phyloP scores from a whole-genome alignment of 768 basidiomycete species.

The Rickenella mellea region DNA sequence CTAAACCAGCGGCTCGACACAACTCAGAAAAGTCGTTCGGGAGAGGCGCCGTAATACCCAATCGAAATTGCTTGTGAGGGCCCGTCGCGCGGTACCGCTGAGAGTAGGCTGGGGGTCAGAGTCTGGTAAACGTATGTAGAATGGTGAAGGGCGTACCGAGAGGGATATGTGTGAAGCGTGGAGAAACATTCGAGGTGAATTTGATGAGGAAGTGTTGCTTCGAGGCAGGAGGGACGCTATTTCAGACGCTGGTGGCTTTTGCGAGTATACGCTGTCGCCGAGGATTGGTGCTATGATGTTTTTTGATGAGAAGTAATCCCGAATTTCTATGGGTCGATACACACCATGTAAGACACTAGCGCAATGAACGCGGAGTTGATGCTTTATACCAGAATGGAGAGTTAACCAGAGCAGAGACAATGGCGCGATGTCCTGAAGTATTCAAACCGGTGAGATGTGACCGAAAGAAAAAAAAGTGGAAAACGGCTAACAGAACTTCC shows the following conservation, averaged over 20 bases:
- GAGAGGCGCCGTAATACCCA: slow-evolving; percentile 48
- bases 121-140: background rate
- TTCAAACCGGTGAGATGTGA: background rate
- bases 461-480: background rate
- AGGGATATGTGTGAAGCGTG: slow-evolving; percentile 53
- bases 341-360: slow-evolving; percentile 40
- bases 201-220: slow-evolving; percentile 7
- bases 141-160: slow-evolving; percentile 28
- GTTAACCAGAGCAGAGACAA: slow-evolving; percentile 47
- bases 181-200: slow-evolving; percentile 38
- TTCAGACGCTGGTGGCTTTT: slow-evolving; percentile 13
- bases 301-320: slow-evolving; percentile 7
- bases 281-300: slow-evolving; percentile 48
- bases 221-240: slow-evolving; percentile 1
- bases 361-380: slow-evolving; percentile 62
- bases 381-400: slow-evolving; percentile 56
- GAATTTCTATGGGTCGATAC: slow-evolving; percentile 5
- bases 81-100: slow-evolving; percentile 42
- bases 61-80: slow-evolving; percentile 36
- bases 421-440: slow-evolving; percentile 17
- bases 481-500: slow-evolving; percentile 42
- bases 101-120: slow-evolving; percentile 2
- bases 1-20: slow-evolving; percentile 37
- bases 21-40: slow-evolving; percentile 44
- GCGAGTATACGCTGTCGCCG: slow-evolving; percentile 48